Base-by-base conservation (phyloP, 257 asterid species). In the Jacaranda mimosifolia region DNA sequence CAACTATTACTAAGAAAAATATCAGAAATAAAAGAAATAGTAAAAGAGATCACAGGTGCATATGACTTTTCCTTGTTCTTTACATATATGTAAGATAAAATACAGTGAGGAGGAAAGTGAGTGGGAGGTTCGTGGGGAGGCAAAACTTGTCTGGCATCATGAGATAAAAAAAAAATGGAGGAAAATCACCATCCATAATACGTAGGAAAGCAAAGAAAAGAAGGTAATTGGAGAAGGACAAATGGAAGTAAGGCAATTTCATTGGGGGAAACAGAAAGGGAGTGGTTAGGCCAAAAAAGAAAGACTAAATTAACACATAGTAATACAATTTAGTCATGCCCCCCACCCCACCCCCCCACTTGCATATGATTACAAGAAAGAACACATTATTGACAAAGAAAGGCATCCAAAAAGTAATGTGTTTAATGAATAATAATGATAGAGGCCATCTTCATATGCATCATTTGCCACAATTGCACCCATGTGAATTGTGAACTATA, bases 61-160 rank as follows among this genome's bases (percentile, higher is more conserved):
- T 1, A 26, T 75, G 60, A 51, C 71, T 65, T 75, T 62, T 21
- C 6, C 1, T 42, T 42, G 6, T 3, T 42, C 46, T 9, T 48
- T 48, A 8, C 15, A 12, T 60, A 60, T 70, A 49, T 49, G 18
- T 42, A 17, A n/a, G 52, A 36, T 53, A 68, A 11, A n/a, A 19
- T 43, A 43, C 17, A 53, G 19, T 35, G 58, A 43, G 74, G 32
- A 8, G 65, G 5, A 39, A 18, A 60, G 17, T 17, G 21, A 71
- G 82, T 82, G 82, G 79, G 82, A 65, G 74, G 82, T 51, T 66
- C 45, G 77, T 81, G 85, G 85, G 82, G 74, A 67, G 72, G 79
- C 77, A 77, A 77, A 72, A 65, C 85, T 73, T 77, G 85, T 77
- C 82, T 77, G 82, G 85, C 85, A 81, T 77, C 85, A 81, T 77